phyloP scores from a whole-genome alignment of 257 asterid species.

The Phtheirospermum japonicum region DNA sequence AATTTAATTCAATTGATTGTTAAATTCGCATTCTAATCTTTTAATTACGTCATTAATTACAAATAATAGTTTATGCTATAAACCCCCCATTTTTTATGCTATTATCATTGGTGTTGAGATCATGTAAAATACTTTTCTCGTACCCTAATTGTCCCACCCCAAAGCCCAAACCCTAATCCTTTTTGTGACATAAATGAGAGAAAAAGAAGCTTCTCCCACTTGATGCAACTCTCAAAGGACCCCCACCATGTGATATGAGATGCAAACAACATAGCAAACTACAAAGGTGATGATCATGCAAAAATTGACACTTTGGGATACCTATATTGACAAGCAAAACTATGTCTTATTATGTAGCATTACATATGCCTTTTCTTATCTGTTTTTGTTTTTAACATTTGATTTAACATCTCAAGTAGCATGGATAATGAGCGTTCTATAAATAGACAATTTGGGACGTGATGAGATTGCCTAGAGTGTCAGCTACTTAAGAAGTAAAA shows the following conservation, averaged over 20 bases:
- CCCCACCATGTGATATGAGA: constrained; percentile 41
- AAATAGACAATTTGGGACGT: constrained; percentile 21
- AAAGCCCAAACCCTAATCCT: constrained; percentile 12
- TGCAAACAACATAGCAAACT: constrained; percentile 30
- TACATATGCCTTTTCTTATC: constrained; percentile 20
- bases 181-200: constrained; percentile 23
- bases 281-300: constrained; percentile 33
- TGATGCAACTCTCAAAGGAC: constrained; percentile 25
- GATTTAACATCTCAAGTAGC: constrained; percentile 25
- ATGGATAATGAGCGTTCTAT: constrained; percentile 3
- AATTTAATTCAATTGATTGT: no score
- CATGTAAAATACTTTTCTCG: neutral
- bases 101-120: no score
- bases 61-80: no score
- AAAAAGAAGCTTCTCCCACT: constrained; percentile 17
- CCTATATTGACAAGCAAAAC: constrained; percentile 28
- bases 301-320: constrained; percentile 30
- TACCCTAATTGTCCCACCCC: constrained; percentile 17
- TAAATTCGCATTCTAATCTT: no score
- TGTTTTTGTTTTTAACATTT: constrained; percentile 9
- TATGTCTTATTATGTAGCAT: constrained; percentile 28
- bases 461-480: constrained; percentile 17
- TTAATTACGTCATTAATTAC: no score
- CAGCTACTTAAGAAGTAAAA: constrained; percentile 11
- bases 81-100: no score